Conservation (phyloP, 495 filamentous ascomycete species). For the Neurospora discreta region DNA sequence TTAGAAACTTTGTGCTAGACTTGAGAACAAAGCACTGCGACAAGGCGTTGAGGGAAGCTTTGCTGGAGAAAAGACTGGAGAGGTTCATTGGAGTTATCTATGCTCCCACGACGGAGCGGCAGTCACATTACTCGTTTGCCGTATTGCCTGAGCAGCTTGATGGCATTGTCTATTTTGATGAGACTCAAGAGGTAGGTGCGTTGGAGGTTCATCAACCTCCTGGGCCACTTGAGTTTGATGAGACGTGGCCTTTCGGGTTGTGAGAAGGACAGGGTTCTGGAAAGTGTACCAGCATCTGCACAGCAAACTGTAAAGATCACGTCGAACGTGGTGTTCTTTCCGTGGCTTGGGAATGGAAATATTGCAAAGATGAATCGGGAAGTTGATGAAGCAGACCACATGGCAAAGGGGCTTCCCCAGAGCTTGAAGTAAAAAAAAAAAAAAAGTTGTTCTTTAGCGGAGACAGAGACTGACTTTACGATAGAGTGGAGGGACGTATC, state of each 20-base stretch:
- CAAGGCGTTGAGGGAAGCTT: conserved; percentile 25
- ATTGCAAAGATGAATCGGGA: not conserved
- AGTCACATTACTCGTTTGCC: conserved; percentile 45
- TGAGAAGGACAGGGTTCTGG: conserved; percentile 7
- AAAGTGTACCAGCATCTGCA: not conserved
- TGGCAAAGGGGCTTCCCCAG: not conserved
- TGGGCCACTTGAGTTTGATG: conserved; percentile 31
- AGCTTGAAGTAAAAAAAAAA: too few species aligned
- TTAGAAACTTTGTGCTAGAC: conserved; percentile 38
- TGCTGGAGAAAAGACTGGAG: conserved; percentile 34
- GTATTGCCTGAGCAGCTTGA: conserved; percentile 47
- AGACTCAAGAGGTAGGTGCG: conserved; percentile 37
- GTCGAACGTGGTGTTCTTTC: not conserved
- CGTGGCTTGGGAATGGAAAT: not conserved
- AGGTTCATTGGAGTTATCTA: conserved; percentile 54
- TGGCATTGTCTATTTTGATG: conserved; percentile 47
- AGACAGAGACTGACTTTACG: not conserved
- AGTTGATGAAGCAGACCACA: not conserved
- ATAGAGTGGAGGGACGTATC: not conserved
- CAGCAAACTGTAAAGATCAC: not conserved
- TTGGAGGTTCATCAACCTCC: conserved; percentile 42
- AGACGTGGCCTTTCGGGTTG: conserved; percentile 50
- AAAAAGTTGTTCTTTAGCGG: not conserved
- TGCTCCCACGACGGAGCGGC: conserved; percentile 40
- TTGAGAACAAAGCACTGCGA: conserved; percentile 31